Evolutionary conservation across 345 rosid species (phyloP).

Genomic region (Diplotaxis tenuifolia): DNA sequence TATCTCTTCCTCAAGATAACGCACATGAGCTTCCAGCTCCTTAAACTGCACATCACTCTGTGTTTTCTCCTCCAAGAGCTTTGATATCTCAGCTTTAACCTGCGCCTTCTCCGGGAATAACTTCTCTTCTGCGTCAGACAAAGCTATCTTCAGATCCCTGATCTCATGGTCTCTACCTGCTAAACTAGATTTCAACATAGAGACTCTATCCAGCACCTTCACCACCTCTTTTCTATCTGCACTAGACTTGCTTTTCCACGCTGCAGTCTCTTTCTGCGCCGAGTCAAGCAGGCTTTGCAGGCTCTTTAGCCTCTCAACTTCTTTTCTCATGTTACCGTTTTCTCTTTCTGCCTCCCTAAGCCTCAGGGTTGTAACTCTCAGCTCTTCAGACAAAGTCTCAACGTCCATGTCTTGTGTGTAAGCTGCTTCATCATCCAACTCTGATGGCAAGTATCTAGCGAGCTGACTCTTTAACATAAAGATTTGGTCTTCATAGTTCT

Average conservation of each 20-base stretch:
- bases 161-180: slow-evolving; percentile 74
- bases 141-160: slow-evolving; percentile 54
- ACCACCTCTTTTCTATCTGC: slow-evolving; percentile 55
- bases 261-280: slow-evolving; percentile 52
- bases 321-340: slow-evolving; percentile 48
- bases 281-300: slow-evolving; percentile 50
- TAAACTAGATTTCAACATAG: slow-evolving; percentile 56
- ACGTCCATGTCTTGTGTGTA: slow-evolving; percentile 36
- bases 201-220: slow-evolving; percentile 59
- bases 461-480: slow-evolving; percentile 51
- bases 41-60: slow-evolving; percentile 49
- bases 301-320: slow-evolving; percentile 46
- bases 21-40: slow-evolving; percentile 60
- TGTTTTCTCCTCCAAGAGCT: slow-evolving; percentile 47
- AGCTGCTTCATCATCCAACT: slow-evolving; percentile 31
- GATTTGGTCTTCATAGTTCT: slow-evolving; percentile 52
- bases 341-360: slow-evolving; percentile 57
- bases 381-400: slow-evolving; percentile 50
- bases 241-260: slow-evolving; percentile 58
- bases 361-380: slow-evolving; percentile 51
- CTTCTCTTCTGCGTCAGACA: slow-evolving; percentile 67
- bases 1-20: slow-evolving; percentile 62
- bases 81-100: slow-evolving; percentile 62
- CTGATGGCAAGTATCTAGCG: slow-evolving; percentile 40
- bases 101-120: slow-evolving; percentile 68